phyloP scores from a whole-genome alignment of 495 filamentous ascomycete species.

The Rhypophila decipiens region DNA sequence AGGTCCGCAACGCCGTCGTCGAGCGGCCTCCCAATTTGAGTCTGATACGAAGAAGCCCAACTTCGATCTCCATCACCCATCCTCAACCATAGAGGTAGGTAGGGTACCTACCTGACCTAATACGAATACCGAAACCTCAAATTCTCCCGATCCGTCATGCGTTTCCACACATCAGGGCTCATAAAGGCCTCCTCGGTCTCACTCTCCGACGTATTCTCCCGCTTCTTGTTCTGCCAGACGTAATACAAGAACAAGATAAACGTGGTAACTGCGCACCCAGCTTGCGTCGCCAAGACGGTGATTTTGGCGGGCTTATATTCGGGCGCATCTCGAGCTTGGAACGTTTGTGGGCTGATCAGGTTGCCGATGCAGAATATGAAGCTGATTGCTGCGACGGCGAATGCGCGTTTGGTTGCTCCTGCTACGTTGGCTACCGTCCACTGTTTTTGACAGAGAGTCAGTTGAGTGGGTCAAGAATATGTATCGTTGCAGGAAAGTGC shows the following conservation, averaged over 20 bases:
- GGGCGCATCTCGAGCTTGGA: conserved; percentile 53
- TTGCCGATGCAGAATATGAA: conserved; percentile 58
- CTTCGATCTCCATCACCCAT: too few relatives aligned
- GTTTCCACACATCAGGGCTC: conserved; percentile 27
- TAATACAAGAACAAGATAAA: conserved; percentile 29
- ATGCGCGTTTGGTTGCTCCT: conserved; percentile 33
- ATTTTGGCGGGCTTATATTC: conserved; percentile 59
- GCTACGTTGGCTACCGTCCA: conserved; percentile 33
- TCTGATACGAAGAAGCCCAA: too few relatives aligned
- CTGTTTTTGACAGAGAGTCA: conserved; percentile 2
- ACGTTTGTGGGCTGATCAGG: conserved; percentile 65
- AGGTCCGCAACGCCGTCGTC: too few relatives aligned
- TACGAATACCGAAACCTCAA: conserved; percentile 32
- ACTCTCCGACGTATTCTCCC: conserved; percentile 11
- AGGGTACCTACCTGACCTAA: too few relatives aligned
- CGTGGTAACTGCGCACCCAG: conserved; percentile 27
- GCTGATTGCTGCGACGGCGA: conserved; percentile 45
- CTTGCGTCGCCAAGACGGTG: conserved; percentile 39
- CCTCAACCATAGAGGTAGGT: too few relatives aligned
- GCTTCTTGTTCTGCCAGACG: conserved; percentile 30
- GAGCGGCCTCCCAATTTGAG: too few relatives aligned
- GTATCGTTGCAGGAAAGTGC: not conserved
- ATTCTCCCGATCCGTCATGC: conserved; percentile 34
- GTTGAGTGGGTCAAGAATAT: not conserved
- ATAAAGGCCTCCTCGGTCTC: conserved; percentile 24